phyloP scores from a whole-genome alignment of 768 basidiomycete species.

The Lactarius indigo region DNA sequence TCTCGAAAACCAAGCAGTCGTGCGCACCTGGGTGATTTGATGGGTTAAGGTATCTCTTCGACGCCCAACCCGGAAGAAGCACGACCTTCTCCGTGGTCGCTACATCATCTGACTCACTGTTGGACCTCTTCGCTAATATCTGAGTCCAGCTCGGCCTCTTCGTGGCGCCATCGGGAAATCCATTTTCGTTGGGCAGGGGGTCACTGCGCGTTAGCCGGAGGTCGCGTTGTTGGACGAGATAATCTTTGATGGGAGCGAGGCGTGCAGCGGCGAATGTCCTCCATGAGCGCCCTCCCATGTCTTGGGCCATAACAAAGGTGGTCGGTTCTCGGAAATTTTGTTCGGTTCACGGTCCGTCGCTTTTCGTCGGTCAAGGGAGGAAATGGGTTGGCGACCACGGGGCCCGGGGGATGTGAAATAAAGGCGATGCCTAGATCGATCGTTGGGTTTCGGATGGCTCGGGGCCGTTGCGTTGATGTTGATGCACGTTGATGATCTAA shows the following conservation, averaged over 20 bases:
- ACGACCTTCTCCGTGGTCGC: slow-evolving; percentile 44
- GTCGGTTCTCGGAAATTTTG: neutral
- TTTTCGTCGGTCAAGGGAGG: neutral
- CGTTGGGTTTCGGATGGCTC: neutral
- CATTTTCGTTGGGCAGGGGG: slow-evolving; percentile 26
- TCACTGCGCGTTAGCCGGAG: slow-evolving; percentile 29
- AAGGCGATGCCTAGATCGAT: neutral
- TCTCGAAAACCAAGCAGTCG: neutral
- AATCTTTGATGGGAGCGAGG: slow-evolving; percentile 44
- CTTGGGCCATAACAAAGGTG: slow-evolving; percentile 29
- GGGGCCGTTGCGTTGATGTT: neutral
- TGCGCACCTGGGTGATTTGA: slow-evolving; percentile 32
- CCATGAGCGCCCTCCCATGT: slow-evolving; percentile 33
- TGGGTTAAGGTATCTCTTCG: slow-evolving; percentile 41
- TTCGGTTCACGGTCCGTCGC: neutral
- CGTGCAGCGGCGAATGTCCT: slow-evolving; percentile 32
- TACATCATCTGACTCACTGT: slow-evolving; percentile 26
- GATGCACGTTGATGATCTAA: neutral
- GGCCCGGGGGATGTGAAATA: neutral
- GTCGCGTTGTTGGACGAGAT: slow-evolving; percentile 46
- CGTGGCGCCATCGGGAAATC: slow-evolving; percentile 27
- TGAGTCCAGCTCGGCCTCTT: slow-evolving; percentile 50
- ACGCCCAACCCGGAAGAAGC: slow-evolving; percentile 83
- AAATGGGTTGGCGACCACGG: neutral
- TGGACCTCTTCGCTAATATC: slow-evolving; percentile 34